Evolutionary conservation across 257 asterid species (phyloP).

Genomic region (Primulina tabacum): DNA sequence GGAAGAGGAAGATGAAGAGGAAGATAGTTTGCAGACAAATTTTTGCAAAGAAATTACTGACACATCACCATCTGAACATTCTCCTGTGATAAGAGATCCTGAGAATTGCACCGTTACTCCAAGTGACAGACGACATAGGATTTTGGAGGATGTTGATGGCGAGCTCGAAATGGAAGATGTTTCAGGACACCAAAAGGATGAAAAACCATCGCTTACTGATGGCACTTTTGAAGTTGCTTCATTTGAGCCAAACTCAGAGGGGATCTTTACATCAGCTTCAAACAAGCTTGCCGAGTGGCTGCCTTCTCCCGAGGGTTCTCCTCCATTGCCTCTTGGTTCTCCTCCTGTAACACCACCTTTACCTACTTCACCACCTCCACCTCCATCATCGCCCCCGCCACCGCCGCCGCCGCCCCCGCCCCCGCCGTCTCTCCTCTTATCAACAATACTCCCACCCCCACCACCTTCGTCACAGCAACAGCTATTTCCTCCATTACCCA

Average conservation of each 20-base stretch:
- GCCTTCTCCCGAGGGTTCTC: conserved; percentile 79
- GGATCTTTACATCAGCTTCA: conserved; percentile 37
- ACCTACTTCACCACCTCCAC: conserved; percentile 76
- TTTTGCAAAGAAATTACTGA: conserved; percentile 39
- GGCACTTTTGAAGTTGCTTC: conserved; percentile 28
- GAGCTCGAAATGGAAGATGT: conserved; percentile 99
- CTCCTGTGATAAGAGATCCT: conserved; percentile 48
- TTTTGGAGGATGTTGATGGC: conserved; percentile 92
- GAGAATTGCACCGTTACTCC: conserved; percentile 61
- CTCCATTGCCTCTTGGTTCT: conserved; percentile 77
- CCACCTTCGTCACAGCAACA: conserved; percentile 43
- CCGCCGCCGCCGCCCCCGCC: conserved; percentile 29
- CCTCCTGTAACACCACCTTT: conserved; percentile 87
- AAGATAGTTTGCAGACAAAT: conserved; percentile 40
- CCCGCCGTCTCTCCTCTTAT: conserved; percentile 30
- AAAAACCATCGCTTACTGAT: conserved; percentile 33
- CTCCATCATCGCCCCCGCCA: conserved; percentile 35
- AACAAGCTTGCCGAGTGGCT: conserved; percentile 36
- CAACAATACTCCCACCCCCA: conserved; percentile 34
- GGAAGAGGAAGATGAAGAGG: conserved; percentile 83
- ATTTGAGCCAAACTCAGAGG: conserved; percentile 30
- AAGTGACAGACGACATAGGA: conserved; percentile 72
- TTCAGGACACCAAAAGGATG: conserved; percentile 72
- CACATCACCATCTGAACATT: conserved; percentile 44
- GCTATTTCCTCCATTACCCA: conserved; percentile 47